Percentiles rank a stretch among this genome's conserved stretches.
Evolutionary conservation across 192 early-diverging fungal genomes (phyloP).

Genomic region (Lunasporangiospora selenospora): DNA sequence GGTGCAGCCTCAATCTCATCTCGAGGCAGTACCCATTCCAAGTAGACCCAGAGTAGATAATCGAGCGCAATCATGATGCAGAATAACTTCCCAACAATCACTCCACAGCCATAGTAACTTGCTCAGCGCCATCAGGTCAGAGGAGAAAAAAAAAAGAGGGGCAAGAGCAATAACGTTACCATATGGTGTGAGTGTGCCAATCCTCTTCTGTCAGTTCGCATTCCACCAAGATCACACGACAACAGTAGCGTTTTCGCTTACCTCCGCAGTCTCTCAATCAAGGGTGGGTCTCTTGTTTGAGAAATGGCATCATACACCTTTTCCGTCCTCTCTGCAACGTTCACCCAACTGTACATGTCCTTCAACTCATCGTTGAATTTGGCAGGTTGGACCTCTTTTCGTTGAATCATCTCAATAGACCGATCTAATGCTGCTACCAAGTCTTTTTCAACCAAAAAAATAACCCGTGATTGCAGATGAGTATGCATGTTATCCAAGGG

Average conservation of each 20-base stretch:
- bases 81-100: conserved; percentile 90
- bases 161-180: too few species aligned
- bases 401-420: conserved; percentile 74
- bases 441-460: conserved; percentile 51
- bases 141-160: too few species aligned
- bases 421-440: conserved; percentile 72
- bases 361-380: conserved; percentile 84
- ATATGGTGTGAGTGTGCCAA: too few species aligned
- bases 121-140: conserved; percentile 41
- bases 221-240: too few species aligned
- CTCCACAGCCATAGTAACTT: conserved; percentile 88
- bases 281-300: conserved; percentile 66
- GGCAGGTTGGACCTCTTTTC: conserved; percentile 67
- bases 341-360: conserved; percentile 96
- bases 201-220: too few species aligned
- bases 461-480: background rate
- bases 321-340: conserved; percentile 94
- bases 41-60: conserved; percentile 79
- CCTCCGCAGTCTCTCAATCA: conserved; percentile 79
- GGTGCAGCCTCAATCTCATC: conserved; percentile 76
- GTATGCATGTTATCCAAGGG: too few species aligned
- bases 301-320: conserved; percentile 83
- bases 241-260: too few species aligned
- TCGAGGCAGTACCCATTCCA: conserved; percentile 84
- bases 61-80: conserved; percentile 90